Base-by-base conservation (phyloP, 495 filamentous ascomycete species). In the Daldinia grandis region DNA sequence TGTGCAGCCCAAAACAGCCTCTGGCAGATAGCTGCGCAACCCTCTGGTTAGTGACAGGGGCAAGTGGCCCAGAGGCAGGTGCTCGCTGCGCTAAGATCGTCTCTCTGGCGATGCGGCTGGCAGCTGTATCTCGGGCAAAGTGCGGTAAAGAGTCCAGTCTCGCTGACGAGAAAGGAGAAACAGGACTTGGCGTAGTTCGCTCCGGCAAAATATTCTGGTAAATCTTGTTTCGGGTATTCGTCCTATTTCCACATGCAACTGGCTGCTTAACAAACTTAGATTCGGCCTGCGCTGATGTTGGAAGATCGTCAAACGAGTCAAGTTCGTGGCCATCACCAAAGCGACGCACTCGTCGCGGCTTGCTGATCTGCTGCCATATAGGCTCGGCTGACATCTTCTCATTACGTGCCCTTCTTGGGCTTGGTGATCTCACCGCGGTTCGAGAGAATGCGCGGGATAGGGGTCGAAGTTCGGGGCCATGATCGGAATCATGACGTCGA, bases 321-420 rank as follows among this genome's bases (percentile, higher is more conserved):
- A 99, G 81, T 77, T 99, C 95, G 40, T 87, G 92, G 21, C 95
- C 95, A 79, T 97, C 93, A 4, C 95, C 95, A 80, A 95, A 99
- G 74, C 93, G 89, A 31, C 90, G 88, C 61, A 88, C 85, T 40
- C 88, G 86, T 28, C 88, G 87, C 3, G 93, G 94, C 76, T 91
- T 89, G 65, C 86, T 92, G 42, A 97, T 80, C 27, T 89, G 89
- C 42, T 81, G 75, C 81, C 80, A 83, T 19, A 74, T 65, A 3
- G 78, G 79, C 25, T 84, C 81, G 10, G 78, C 62, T 14, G 80
- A 75, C 47, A 75, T 71, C 69, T 79, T 81, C 56, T 83, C 80
- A 50, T 78, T 77, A 59, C 71, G 71, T 44, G 68, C 72, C 35
- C 80, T 77, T 61, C 81, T 80, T 57, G 86, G 86, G 69, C 86